These are phyloP conservation scores for Rhizoclosmatium globosum DNA, from an alignment of 192 early-diverging fungal species.

Conservation along the genomic window DNA sequence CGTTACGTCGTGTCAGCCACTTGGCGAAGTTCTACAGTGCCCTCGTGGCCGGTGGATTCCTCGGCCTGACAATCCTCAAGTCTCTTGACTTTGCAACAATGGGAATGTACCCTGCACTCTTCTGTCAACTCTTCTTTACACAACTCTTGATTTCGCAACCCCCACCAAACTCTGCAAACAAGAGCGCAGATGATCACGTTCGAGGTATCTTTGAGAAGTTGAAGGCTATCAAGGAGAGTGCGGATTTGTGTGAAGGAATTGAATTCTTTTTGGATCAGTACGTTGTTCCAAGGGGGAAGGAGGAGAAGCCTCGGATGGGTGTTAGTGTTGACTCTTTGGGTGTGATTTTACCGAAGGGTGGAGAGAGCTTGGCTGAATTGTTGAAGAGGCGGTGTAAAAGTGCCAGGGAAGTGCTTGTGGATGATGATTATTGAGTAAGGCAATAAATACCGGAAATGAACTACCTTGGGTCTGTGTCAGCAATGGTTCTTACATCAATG, in stretches of 20 bases:
- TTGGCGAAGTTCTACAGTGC: conserved; percentile 87
- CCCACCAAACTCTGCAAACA: neutral
- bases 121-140: conserved; percentile 77
- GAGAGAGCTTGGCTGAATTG: conserved; percentile 20
- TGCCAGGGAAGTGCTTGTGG: conserved; percentile 18
- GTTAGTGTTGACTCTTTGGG: conserved; percentile 40
- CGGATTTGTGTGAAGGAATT: conserved; percentile 81
- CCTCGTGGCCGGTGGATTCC: conserved; percentile 71
- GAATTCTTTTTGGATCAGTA: conserved; percentile 85
- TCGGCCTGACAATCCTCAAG: conserved; percentile 82
- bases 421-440: neutral
- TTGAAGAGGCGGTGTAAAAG: conserved; percentile 27
- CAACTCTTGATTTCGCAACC: conserved; percentile 56
- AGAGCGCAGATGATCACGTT: conserved; percentile 30
- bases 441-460: too few species aligned
- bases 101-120: conserved; percentile 62
- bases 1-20: conserved; percentile 79
- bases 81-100: conserved; percentile 80
- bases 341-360: neutral
- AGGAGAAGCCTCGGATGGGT: conserved; percentile 62
- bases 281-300: conserved; percentile 62
- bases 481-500: too few species aligned
- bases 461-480: too few species aligned
- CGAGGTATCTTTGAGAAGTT: conserved; percentile 36
- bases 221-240: conserved; percentile 19